These are phyloP conservation scores for Martiniozyma asiatica DNA, from an alignment of 1,139 yeast species.

Conservation along the genomic window DNA sequence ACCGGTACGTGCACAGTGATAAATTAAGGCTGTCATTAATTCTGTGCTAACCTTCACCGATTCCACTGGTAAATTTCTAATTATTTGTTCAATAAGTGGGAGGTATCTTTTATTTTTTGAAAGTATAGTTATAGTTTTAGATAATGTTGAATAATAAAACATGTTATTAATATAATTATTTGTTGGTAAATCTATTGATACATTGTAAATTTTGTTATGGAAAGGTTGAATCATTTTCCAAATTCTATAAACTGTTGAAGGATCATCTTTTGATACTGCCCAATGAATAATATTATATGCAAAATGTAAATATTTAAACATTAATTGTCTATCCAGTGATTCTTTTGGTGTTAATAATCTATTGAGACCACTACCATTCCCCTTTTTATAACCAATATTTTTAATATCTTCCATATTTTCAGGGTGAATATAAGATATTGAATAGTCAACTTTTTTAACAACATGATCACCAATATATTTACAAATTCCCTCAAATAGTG, in stretches of 20 bases:
- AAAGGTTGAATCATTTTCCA: conserved; percentile 21
- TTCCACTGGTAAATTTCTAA: conserved; percentile 24
- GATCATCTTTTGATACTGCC: conserved; percentile 16
- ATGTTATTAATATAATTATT: conserved; percentile 19
- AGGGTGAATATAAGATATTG: conserved; percentile 10
- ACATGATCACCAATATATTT: conserved; percentile 12
- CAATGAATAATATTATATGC: conserved; percentile 18
- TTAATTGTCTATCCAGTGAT: conserved; percentile 9
- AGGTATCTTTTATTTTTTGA: conserved; percentile 24
- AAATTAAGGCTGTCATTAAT: conserved; percentile 25
- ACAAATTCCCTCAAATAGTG: conserved; percentile 9
- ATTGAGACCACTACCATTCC: too few relatives aligned
- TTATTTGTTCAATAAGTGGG: conserved; percentile 20
- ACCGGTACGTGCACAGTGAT: conserved; percentile 22
- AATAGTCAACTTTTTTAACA: conserved; percentile 8
- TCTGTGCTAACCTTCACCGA: conserved; percentile 25
- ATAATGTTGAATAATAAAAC: conserved; percentile 21
- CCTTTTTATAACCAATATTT: not conserved
- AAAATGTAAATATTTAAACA: conserved; percentile 16
- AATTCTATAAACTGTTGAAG: conserved; percentile 15
- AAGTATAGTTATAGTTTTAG: conserved; percentile 23
- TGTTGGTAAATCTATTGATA: conserved; percentile 13
- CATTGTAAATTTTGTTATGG: conserved; percentile 18
- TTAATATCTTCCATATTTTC: conserved; percentile 1
- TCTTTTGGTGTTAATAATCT: too few relatives aligned